A percentile compares a stretch with the other conserved stretches of the same genome.
Conservation (phyloP, 768 basidiomycete species). For the Podaxis carcinomalis region DNA sequence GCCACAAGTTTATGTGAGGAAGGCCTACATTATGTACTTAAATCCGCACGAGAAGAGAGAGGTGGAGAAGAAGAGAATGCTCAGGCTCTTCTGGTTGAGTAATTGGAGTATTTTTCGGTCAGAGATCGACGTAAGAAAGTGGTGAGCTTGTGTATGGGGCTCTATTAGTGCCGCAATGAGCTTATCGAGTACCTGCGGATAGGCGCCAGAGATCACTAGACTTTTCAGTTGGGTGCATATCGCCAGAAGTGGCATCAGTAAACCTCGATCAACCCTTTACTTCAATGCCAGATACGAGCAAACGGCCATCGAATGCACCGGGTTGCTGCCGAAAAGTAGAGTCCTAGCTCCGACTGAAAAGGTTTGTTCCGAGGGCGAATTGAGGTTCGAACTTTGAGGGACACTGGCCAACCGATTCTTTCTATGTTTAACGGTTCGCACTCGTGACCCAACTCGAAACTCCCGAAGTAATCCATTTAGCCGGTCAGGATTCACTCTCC, state of each 20-base stretch:
- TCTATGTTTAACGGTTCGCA: neutral
- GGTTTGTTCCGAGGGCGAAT: neutral
- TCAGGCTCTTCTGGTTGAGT: neutral
- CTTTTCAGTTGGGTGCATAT: neutral
- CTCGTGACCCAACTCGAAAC: slow-evolving; percentile 4
- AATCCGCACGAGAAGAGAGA: neutral
- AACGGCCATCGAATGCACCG: neutral
- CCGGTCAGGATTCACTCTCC: neutral
- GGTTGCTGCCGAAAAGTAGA: neutral
- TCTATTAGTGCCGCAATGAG: neutral
- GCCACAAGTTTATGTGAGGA: neutral
- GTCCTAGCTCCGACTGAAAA: slow-evolving; percentile 6
- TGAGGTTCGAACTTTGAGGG: neutral
- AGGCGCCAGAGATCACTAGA: neutral
- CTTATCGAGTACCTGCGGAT: neutral
- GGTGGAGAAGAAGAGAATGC: neutral
- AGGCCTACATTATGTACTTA: neutral
- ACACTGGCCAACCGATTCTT: neutral
- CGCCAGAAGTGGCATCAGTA: neutral
- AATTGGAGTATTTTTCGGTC: neutral
- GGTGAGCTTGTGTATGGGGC: neutral
- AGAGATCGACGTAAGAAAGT: slow-evolving; percentile 10
- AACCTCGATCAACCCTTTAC: neutral
- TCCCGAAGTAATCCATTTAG: neutral
- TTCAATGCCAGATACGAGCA: neutral